Evolutionary conservation across 306 rosid genomes (phyloP), one percentile per base, ranked within the genome.

Genomic region (Chamaecrista fasciculata): DNA sequence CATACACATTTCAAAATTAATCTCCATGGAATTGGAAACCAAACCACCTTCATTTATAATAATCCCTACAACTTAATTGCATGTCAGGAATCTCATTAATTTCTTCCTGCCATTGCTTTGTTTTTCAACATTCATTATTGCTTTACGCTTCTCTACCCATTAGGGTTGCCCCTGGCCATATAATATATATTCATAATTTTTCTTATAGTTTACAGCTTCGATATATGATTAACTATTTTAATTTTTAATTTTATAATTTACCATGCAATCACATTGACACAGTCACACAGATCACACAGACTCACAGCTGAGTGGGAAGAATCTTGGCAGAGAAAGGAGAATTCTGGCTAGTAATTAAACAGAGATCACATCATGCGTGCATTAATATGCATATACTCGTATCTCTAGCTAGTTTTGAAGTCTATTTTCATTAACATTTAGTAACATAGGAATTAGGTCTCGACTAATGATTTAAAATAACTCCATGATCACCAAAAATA

Each of bases 81-180:
- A 65, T 86, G 97, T 88, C 89, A 88, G 96, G 80, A 80, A 79
- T 74, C 82, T 79, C 84, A 84, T 84, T 82, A 82, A 86, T 82
- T 48, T 62, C 74, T 28, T 77, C 66, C 51, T 71, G 11, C 40
- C 50, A 36, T 73, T 62, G 24, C 51, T 49, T 74, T 26, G 14
- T 60, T 43, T 23, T 29, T 66, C 33, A 56, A 43, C 57, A 39
- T 50, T 24, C 40, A 46, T 33, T 25, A 39, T 36, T 36, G 16
- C 21, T 18, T 44, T 29, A 12, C 10, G 7, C 11, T 43, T n/a
- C 36, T 62, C 15, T 3, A 15, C 1, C 37, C 58, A 53, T 62
- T 43, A 48, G 61, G 14, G 43, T n/a, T 23, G n/a, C n/a, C n/a
- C n/a, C n/a, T n/a, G 11, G 14, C 25, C 37, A 14, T n/a, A 64